Evolutionary conservation across 2,329 filamentous ascomycete genomes (phyloP).

Genomic region (Xylaria sp.): DNA sequence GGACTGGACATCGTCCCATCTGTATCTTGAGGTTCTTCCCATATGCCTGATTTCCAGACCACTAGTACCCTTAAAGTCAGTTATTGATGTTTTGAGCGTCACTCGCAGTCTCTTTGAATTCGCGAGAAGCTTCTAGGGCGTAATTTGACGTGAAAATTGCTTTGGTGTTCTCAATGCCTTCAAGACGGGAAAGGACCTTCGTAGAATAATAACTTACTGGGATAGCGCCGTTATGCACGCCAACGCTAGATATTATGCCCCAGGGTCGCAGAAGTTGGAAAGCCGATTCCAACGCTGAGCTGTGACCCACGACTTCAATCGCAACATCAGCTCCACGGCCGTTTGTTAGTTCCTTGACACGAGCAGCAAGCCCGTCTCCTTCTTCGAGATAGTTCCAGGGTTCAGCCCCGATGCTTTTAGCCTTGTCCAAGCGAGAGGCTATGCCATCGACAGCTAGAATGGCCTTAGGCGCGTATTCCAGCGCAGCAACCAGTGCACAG

Average conservation of each 20-base stretch:
- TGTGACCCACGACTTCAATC: slow-evolving; percentile 36
- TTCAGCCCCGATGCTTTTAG: slow-evolving; percentile 30
- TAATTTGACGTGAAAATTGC: not conserved
- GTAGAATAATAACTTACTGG: not conserved
- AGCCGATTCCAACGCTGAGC: slow-evolving; percentile 36
- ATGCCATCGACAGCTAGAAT: slow-evolving; percentile 36
- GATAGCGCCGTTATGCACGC: slow-evolving; percentile 35
- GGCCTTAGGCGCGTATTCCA: slow-evolving; percentile 34
- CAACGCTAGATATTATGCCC: slow-evolving; percentile 37
- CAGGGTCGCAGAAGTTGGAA: slow-evolving; percentile 34
- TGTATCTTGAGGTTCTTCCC: slow-evolving; percentile 37
- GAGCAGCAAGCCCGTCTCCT: slow-evolving; percentile 18
- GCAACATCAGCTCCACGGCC: slow-evolving; percentile 36
- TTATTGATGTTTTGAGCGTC: not conserved
- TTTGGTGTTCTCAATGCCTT: not conserved
- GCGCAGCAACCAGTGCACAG: slow-evolving; percentile 36
- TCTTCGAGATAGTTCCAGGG: slow-evolving; percentile 35
- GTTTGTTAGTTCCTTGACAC: slow-evolving; percentile 33
- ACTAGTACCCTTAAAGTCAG: not conserved
- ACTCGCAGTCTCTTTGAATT: too few species aligned
- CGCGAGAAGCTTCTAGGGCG: not conserved
- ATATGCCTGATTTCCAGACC: slow-evolving; percentile 34
- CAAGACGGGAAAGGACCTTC: not conserved
- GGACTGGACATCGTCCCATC: slow-evolving; percentile 38
- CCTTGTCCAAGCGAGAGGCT: slow-evolving; percentile 25